Evolutionary conservation across 805 yeast species (phyloP), one percentile per base, ranked within the genome.

Genomic region (Metschnikowia cerradonensis): DNA sequence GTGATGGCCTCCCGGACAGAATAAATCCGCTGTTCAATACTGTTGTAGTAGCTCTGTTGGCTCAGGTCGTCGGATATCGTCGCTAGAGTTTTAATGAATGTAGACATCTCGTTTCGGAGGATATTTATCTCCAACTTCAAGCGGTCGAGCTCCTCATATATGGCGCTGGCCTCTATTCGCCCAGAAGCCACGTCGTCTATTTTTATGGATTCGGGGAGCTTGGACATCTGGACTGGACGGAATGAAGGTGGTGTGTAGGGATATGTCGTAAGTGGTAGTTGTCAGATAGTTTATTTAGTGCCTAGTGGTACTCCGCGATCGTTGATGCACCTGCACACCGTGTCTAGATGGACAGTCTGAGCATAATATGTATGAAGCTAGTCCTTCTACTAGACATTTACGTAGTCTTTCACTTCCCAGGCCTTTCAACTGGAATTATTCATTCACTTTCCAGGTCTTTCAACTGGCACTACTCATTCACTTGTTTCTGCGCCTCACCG

Each of bases 101-200:
- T 50, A 31, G 73, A 57, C 75, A 73, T 68, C 52, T 73, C 76
- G 55, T 71, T 71, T 40, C 76, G 64, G 40, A 73, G 63, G 22
- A 71, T 60, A 48, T 72, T 73, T 49, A 73, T 66, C 39, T 81
- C 79, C 4, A 65, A 63, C 43, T 74, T 73, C 34, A 71, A 61
- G 33, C 79, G 58, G 17, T 73, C 76, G 47, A 72, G 58, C 52
- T 74, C 78, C 20, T 65, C 71, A 47, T 75, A 77, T n/a, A 82
- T 68, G 4, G 74, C 59, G 10, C 58, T 56, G 6, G 76, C 71
- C 40, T 70, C 71, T 22, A 73, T 67, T 50, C 63, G 66, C 8
- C 77, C 77, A n/a, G 75, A 67, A 6, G 76, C 61, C 40, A 73
- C 68, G 57, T 73, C 78, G 53, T 73, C 78, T 15, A 73, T 73